Conservation (phyloP, 176 grass and related monocot genomes). For the Alopecurus myosuroides region DNA sequence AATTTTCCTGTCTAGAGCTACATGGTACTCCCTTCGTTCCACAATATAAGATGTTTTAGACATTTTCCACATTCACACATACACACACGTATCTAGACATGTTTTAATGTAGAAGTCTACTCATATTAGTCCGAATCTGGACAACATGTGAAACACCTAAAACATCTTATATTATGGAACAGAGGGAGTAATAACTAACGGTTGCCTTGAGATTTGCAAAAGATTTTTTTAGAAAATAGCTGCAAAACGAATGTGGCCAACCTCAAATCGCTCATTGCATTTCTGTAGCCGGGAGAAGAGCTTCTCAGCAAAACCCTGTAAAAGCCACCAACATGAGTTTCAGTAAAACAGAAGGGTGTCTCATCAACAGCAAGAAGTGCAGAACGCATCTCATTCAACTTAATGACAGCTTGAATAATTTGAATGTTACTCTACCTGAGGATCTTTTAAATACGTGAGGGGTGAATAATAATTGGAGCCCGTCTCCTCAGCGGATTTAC, state of each 20-base stretch:
- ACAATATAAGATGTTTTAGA: too few relatives aligned
- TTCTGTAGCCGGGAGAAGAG: constrained; percentile 87
- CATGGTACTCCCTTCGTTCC: too few relatives aligned
- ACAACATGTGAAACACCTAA: too few relatives aligned
- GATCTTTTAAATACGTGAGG: constrained; percentile 80
- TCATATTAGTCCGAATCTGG: too few relatives aligned
- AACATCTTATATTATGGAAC: too few relatives aligned
- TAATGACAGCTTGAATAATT: not conserved
- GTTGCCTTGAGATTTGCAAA: not conserved
- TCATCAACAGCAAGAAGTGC: not conserved
- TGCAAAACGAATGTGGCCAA: constrained; percentile 12
- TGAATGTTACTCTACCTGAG: constrained; percentile 50
- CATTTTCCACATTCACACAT: too few relatives aligned
- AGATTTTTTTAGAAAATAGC: not conserved
- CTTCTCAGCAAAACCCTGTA: constrained; percentile 88
- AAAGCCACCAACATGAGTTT: not conserved
- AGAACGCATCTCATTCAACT: not conserved
- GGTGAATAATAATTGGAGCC: constrained; percentile 84
- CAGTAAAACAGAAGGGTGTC: not conserved
- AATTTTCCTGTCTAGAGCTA: too few relatives aligned
- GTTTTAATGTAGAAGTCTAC: too few relatives aligned
- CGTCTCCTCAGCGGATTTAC: constrained; percentile 51
- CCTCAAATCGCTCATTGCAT: constrained; percentile 95
- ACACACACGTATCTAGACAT: too few relatives aligned
- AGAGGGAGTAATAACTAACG: too few relatives aligned